These are phyloP conservation scores for Sporothrix schenckii DNA, from an alignment of 2,329 filamentous ascomycete genomes.

Conservation along the genomic window DNA sequence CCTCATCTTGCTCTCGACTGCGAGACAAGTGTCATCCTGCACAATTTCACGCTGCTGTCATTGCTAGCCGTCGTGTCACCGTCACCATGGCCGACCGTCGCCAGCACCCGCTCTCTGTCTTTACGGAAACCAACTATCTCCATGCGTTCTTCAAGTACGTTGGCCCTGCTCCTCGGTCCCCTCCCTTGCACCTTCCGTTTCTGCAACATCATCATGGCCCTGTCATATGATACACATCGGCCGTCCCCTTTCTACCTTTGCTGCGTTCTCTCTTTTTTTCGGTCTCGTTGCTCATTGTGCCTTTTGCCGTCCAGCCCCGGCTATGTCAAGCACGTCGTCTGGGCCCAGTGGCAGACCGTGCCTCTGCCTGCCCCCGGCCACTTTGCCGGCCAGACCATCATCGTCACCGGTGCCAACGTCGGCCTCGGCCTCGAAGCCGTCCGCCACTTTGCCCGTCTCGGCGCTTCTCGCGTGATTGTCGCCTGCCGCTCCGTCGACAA, in stretches of 20 bases:
- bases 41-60: neutral
- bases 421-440: constrained; percentile 48
- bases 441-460: constrained; percentile 45
- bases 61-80: neutral
- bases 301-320: constrained; percentile 19
- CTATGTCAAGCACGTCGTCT: constrained; percentile 33
- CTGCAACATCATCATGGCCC: neutral
- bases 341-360: constrained; percentile 35
- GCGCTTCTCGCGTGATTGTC: constrained; percentile 46
- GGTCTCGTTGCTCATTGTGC: neutral
- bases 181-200: neutral
- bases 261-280: neutral
- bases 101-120: constrained; percentile 28
- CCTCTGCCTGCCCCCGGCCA: constrained; percentile 36
- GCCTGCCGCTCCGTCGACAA: constrained; percentile 45
- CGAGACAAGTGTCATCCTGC: too few relatives aligned
- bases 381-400: constrained; percentile 41
- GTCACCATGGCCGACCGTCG: constrained; percentile 19
- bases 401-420: constrained; percentile 47
- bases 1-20: too few relatives aligned
- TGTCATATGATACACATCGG: neutral
- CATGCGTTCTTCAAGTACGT: constrained; percentile 31
- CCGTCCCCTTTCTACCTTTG: neutral
- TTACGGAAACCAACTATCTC: constrained; percentile 33
- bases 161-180: neutral